Base-by-base conservation (phyloP, 352 stramenopile species). In the Phytophthora macrochlamydospora region DNA sequence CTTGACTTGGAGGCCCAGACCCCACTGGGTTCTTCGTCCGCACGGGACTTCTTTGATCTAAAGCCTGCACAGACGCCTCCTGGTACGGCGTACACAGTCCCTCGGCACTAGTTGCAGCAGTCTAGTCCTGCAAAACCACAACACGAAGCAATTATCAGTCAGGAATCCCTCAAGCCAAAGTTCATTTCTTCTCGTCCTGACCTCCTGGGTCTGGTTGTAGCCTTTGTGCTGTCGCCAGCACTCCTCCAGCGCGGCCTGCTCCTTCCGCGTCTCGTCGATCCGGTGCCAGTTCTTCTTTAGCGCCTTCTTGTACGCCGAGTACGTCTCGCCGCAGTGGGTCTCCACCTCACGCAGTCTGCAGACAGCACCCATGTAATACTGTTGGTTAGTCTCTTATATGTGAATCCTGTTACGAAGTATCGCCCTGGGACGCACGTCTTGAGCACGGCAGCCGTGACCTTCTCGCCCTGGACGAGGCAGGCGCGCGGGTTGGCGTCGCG, bases 271-370 rank as follows among this genome's bases (percentile, higher is more conserved):
- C 60, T 92, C 78, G 42, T 97, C 84, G 44, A 93, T 83, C 72
- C 90, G 83, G 70, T 93, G 86, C 86, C 86, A 94, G 79, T 93
- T 97, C 78, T 91, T 89, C 80, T 94, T 91, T 9, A 97, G 72
- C 60, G 87, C 89, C 71, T 85, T 84, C 76, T 95, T 93, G 84
- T 95, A 97, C 73, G 85, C 85, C 61, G 77, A 61, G 79, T 91
- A 97, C 51, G 85, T 87, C 48, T 94, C 87, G n/a, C 85, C 87
- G 75, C 89, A 97, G 66, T 95, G 68, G 38, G 65, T 86, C 69
- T 97, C 89, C 9, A 93, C 67, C 54, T 91, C 80, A 43, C 81
- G 83, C 55, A 97, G 76, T 38, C 88, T 95, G 51, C 18, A 14
- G 30, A 57, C 32, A 40, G 61, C 45, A 53, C 62, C 9, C 14